Conservation (phyloP, 2,329 filamentous ascomycete genomes). For the Colletotrichum sp. region DNA sequence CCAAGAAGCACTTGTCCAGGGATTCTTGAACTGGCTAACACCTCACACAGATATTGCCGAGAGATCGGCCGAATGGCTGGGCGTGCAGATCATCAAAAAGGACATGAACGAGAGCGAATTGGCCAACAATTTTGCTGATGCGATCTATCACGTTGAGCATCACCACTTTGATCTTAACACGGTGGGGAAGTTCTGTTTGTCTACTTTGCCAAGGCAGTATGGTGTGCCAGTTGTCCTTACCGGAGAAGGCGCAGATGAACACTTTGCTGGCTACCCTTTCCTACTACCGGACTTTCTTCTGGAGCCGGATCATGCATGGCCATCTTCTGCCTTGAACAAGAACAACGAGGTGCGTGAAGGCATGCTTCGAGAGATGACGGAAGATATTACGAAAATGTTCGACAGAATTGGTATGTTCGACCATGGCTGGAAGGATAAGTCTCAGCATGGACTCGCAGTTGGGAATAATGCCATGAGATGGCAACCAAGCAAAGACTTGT, state of each 20-base stretch:
- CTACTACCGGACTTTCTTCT: slow-evolving; percentile 52
- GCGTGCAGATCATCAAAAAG: slow-evolving; percentile 30
- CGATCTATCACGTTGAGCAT: slow-evolving; percentile 35
- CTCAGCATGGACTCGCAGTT: neutral
- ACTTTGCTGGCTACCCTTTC: slow-evolving; percentile 56
- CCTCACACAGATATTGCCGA: slow-evolving; percentile 28
- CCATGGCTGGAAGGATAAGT: neutral
- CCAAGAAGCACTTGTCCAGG: neutral
- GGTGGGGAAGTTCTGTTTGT: slow-evolving; percentile 55
- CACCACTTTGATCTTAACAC: slow-evolving; percentile 52
- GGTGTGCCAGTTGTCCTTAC: slow-evolving; percentile 61
- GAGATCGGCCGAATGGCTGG: slow-evolving; percentile 37
- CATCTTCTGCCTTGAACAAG: slow-evolving; percentile 19
- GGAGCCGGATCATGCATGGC: slow-evolving; percentile 48
- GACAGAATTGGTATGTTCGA: slow-evolving; percentile 11
- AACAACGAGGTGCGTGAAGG: neutral
- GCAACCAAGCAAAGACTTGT: neutral
- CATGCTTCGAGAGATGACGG: slow-evolving; percentile 1
- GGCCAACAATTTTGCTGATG: slow-evolving; percentile 32
- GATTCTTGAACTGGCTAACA: neutral
- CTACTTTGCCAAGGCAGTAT: slow-evolving; percentile 44
- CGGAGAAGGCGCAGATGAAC: slow-evolving; percentile 57
- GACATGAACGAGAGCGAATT: slow-evolving; percentile 31
- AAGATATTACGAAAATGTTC: slow-evolving; percentile 12
- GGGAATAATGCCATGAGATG: neutral